phyloP scores from a whole-genome alignment of 345 rosid species.

The Raphanus raphanistrum region DNA sequence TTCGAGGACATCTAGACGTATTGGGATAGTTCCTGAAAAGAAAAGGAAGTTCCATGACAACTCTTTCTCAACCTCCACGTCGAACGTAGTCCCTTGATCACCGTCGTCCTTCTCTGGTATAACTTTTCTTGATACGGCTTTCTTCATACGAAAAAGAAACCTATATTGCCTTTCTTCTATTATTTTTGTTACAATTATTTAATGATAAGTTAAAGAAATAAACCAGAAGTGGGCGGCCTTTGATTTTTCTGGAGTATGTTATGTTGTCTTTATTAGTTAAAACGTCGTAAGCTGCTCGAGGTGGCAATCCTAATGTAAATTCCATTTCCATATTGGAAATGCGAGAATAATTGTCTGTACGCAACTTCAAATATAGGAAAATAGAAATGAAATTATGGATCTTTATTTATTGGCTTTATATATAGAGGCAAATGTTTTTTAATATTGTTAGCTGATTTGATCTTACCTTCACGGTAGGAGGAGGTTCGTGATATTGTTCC shows the following conservation, averaged over 20 bases:
- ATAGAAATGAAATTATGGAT: background rate
- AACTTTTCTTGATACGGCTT: slow-evolving; percentile 64
- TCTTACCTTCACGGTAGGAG: slow-evolving; percentile 59
- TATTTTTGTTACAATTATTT: background rate
- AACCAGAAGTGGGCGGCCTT: slow-evolving; percentile 39
- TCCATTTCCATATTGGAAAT: background rate
- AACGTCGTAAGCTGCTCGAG: slow-evolving; percentile 67
- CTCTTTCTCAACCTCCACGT: slow-evolving; percentile 70
- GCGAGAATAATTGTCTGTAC: background rate
- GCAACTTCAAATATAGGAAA: background rate
- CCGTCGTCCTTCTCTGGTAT: slow-evolving; percentile 22
- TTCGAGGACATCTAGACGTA: slow-evolving; percentile 63
- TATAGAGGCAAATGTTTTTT: background rate
- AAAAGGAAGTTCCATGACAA: slow-evolving; percentile 81
- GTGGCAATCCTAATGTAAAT: slow-evolving; percentile 33
- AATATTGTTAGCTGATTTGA: background rate
- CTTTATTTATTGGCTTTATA: background rate
- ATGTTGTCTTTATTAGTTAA: slow-evolving; percentile 64
- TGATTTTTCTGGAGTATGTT: slow-evolving; percentile 69
- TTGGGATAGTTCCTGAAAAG: slow-evolving; percentile 73
- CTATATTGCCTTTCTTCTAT: background rate
- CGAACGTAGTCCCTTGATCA: slow-evolving; percentile 25
- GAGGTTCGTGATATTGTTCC: slow-evolving; percentile 52
- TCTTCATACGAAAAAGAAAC: slow-evolving; percentile 37
- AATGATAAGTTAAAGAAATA: background rate